These are phyloP conservation scores for Suillus cothurnatus DNA, from an alignment of 768 basidiomycete species.

Conservation along the genomic window DNA sequence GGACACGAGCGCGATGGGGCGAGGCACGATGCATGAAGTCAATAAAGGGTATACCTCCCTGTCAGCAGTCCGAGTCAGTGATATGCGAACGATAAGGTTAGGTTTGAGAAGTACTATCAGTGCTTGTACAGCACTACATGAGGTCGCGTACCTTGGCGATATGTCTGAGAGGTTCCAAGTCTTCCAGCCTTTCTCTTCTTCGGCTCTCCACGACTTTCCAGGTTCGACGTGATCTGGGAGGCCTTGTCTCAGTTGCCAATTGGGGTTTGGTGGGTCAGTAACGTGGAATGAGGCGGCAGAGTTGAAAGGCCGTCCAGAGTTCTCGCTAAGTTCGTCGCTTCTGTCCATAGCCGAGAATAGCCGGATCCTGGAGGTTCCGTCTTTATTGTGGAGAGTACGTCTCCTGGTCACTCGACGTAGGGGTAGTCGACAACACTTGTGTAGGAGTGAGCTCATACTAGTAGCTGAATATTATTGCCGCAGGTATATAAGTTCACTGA, in stretches of 20 bases:
- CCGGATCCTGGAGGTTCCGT: not conserved
- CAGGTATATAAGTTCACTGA: not conserved
- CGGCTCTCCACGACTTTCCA: constrained; percentile 32
- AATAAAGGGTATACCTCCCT: constrained; percentile 50
- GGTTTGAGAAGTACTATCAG: constrained; percentile 13
- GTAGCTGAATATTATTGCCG: too few species aligned
- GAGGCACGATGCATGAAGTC: constrained; percentile 60
- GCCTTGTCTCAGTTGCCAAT: constrained; percentile 48
- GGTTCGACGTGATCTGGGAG: constrained; percentile 22
- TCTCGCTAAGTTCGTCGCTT: constrained; percentile 8
- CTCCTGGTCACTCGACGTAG: not conserved
- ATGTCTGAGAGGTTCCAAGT: constrained; percentile 43
- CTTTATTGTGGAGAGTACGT: not conserved
- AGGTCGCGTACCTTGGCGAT: constrained; percentile 29
- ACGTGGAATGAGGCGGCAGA: constrained; percentile 34
- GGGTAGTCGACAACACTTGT: not conserved
- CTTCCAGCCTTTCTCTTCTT: constrained; percentile 39
- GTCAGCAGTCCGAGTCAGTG: constrained; percentile 24
- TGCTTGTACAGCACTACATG: constrained; percentile 10
- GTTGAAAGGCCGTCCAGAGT: constrained; percentile 20
- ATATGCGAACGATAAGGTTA: constrained; percentile 20
- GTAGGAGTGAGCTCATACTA: too few species aligned
- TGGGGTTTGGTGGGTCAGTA: constrained; percentile 41
- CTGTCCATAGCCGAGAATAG: constrained; percentile 7
- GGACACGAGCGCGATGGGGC: constrained; percentile 71